Evolutionary conservation across 2,329 filamentous ascomycete species (phyloP), one percentile per base, ranked within the genome.

Genomic region (Curvularia lunata): DNA sequence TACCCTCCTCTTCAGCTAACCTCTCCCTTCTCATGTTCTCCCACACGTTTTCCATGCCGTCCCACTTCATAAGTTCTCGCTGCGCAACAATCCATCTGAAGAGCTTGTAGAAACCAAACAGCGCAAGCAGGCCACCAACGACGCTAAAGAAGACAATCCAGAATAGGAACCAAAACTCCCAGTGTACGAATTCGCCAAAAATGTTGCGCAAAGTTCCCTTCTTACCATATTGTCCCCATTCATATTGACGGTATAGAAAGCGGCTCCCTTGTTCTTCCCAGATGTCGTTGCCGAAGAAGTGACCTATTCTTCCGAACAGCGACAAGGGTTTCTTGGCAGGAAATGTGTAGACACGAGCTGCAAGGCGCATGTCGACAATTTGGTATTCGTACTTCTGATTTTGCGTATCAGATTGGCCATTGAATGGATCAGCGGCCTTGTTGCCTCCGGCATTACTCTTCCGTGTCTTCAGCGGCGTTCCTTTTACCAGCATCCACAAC

Each of bases 11-110:
- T 27, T 72, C 69, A 7, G 54, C 61, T 8, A 30, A 19, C 9
- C 59, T 47, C 10, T 69, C 68, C 12, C 64, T 53, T 18, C 71
- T 64, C 40, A 74, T 58, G 8, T 69, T 70, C 34, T 65, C 68
- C 67, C 73, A 75, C 0, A 75, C 72, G 38, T 65, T 63, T 12
- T 75, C 73, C 58, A 75, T 76, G 25, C 72, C 72, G 23, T 72
- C 65, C 72, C 72, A 75, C 21, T 65, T 61, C 47, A 70, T 70
- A 4, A 76, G 65, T 40, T 70, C 66, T 27, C 65, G 57, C 50
- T 75, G 71, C 34, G 64, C 56, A 51, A 66, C 58, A 8, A 65
- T 51, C 21, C 71, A 62, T 18, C 63, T 54, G 45, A 58, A 64
- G 0, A 72, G 47, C 34, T 62, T 66, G 52, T 66, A 71, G 1